Conservation (phyloP, 2,329 filamentous ascomycete genomes). For the Pseudocercospora pini-densiflorae region DNA sequence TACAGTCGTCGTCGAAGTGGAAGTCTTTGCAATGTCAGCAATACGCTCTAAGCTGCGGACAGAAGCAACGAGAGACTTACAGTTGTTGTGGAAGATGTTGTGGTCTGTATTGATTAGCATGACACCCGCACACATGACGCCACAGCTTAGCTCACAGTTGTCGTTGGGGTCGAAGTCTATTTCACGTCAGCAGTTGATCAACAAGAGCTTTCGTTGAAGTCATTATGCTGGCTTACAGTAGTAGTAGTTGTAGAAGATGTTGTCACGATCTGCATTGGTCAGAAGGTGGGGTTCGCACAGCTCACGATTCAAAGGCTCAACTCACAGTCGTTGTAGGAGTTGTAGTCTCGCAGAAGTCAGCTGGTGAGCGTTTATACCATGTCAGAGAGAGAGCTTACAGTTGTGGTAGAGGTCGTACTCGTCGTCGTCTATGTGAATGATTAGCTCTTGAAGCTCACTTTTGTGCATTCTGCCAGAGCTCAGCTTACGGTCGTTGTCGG, state of each 20-base stretch:
- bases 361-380: too few relatives aligned
- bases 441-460: too few relatives aligned
- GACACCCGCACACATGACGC: too few relatives aligned
- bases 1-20: too few relatives aligned
- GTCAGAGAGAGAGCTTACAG: too few relatives aligned
- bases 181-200: neutral
- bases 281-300: neutral
- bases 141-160: neutral
- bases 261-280: neutral
- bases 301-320: neutral
- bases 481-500: neutral
- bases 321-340: neutral
- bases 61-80: neutral
- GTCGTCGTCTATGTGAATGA: too few relatives aligned
- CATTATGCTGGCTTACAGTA: neutral
- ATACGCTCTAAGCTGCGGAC: too few relatives aligned
- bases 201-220: neutral
- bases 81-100: neutral
- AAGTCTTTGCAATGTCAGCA: too few relatives aligned
- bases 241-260: neutral
- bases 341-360: neutral
- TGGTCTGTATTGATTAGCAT: neutral
- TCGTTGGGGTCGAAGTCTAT: neutral
- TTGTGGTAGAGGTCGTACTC: too few relatives aligned
- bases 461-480: too few relatives aligned